Evolutionary conservation across 768 basidiomycete species (phyloP), one percentile per base, ranked within the genome.

Genomic region (Crucibulum laeve): DNA sequence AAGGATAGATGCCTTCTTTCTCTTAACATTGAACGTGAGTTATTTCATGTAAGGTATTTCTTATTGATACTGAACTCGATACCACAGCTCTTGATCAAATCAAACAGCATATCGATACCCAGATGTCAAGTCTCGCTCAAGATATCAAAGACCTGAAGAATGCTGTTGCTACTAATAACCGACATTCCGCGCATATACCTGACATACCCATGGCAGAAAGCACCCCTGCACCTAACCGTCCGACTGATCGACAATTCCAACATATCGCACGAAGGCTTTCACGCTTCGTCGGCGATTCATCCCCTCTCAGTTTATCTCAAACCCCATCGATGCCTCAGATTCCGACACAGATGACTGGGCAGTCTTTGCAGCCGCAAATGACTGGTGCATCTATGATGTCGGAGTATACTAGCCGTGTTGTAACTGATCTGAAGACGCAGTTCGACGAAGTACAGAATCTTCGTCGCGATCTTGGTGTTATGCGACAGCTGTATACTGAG

Each of bases 11-110:
- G 87, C 58, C 61, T 97, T 15, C 67, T 99, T 38, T 94, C 90
- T 36, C 69, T 99, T 38, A 96, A 97, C 53, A 93, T 99, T 46
- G 95, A 98, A 76, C 90, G 95, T 97, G 64, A 65, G 94, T 81
- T 8, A 24, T 34, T 34, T 15, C n/a, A 36, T 51, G 13, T 26
- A 17, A n/a, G 19, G 48, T 25, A 4, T 21, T 36, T 22, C 17
- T 44, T 35, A 28, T 15, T n/a, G 41, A 44, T 19, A 42, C 26
- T 49, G 8, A 15, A 43, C 40, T 30, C 13, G 22, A 18, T 35
- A 49, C 35, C 45, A 15, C 54, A 99, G 95, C 92, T 18, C 82
- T 98, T 43, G 94, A 99, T 64, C 95, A 98, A 61, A 95, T 99
- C 62, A 97, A 95, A 60, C 92, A 97, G 57, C 95, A 99, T 59